Conservation (phyloP, 768 basidiomycete genomes). For the Lentinula raphanica region DNA sequence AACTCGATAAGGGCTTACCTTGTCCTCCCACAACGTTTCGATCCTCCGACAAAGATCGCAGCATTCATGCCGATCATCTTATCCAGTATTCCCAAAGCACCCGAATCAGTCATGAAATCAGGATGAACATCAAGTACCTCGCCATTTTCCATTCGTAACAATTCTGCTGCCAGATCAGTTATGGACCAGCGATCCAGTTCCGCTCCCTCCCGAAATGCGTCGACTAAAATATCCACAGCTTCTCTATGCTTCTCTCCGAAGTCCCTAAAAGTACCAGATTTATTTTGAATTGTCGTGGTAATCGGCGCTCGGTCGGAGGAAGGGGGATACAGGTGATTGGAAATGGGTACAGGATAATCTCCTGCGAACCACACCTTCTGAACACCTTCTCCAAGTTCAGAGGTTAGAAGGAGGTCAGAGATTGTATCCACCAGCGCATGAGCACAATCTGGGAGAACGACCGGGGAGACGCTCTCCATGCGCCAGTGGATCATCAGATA, state of each 20-base stretch:
- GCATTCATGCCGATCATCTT: conserved; percentile 49
- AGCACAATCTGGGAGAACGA: conserved; percentile 42
- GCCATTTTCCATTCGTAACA: conserved; percentile 12
- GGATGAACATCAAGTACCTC: conserved; percentile 6
- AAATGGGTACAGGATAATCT: conserved; percentile 39
- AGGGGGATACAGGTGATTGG: conserved; percentile 6
- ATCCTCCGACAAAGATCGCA: conserved; percentile 46
- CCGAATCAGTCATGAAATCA: conserved; percentile 40
- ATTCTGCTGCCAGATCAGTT: conserved; percentile 37
- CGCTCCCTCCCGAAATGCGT: conserved; percentile 37
- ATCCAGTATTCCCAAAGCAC: conserved; percentile 50
- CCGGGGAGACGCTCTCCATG: conserved; percentile 43
- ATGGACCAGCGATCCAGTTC: conserved; percentile 35
- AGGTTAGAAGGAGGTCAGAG: conserved; percentile 24
- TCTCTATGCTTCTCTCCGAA: conserved; percentile 37
- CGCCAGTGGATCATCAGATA: conserved; percentile 55
- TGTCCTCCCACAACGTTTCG: conserved; percentile 37
- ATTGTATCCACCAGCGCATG: conserved; percentile 43
- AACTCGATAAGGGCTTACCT: conserved; percentile 29
- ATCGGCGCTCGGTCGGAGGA: background rate
- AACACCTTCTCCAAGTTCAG: conserved; percentile 24
- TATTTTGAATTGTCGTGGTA: conserved; percentile 5
- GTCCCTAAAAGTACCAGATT: conserved; percentile 43
- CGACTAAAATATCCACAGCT: conserved; percentile 38
- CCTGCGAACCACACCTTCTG: conserved; percentile 51